Conservation (phyloP, 305 asterid species). For the Fraxinus nigra region DNA sequence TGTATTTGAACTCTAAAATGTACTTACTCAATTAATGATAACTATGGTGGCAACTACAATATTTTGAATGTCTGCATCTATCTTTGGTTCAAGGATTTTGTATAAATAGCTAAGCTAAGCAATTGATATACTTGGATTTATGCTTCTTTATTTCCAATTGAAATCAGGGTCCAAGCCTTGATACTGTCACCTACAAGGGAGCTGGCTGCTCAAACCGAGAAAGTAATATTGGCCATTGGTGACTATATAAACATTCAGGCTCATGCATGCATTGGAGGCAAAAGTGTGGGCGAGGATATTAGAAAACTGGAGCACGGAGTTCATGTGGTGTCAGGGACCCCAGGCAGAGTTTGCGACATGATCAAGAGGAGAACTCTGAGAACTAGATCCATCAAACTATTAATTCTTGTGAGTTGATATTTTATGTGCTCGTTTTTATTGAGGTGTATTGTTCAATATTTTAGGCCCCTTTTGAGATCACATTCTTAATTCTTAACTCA, state of each 20-base stretch:
- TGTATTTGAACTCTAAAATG: not conserved
- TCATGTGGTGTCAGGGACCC: slow-evolving; percentile 94
- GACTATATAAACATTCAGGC: slow-evolving; percentile 74
- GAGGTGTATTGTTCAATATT: not conserved
- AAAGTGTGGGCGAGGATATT: slow-evolving; percentile 88
- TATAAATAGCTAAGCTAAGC: not conserved
- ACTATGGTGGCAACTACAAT: not conserved
- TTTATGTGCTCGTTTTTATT: not conserved
- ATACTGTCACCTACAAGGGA: slow-evolving; percentile 93
- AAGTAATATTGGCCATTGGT: slow-evolving; percentile 80
- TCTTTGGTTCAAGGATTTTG: not conserved
- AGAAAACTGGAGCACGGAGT: slow-evolving; percentile 90
- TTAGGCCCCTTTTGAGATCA: not conserved
- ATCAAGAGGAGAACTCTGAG: slow-evolving; percentile 83
- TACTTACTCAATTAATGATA: not conserved
- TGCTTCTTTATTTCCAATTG: not conserved
- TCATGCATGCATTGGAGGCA: slow-evolving; percentile 92
- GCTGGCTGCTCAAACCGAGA: slow-evolving; percentile 89
- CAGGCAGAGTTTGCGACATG: slow-evolving; percentile 95
- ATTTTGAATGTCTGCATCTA: not conserved
- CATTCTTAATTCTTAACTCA: not conserved
- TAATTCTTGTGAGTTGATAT: slow-evolving; percentile 55
- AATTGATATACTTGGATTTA: not conserved
- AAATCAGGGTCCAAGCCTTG: slow-evolving; percentile 80
- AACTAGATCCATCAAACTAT: slow-evolving; percentile 70